These are phyloP conservation scores for Paraphaeosphaeria minitans DNA, from an alignment of 2,329 filamentous ascomycete genomes.

Conservation along the genomic window DNA sequence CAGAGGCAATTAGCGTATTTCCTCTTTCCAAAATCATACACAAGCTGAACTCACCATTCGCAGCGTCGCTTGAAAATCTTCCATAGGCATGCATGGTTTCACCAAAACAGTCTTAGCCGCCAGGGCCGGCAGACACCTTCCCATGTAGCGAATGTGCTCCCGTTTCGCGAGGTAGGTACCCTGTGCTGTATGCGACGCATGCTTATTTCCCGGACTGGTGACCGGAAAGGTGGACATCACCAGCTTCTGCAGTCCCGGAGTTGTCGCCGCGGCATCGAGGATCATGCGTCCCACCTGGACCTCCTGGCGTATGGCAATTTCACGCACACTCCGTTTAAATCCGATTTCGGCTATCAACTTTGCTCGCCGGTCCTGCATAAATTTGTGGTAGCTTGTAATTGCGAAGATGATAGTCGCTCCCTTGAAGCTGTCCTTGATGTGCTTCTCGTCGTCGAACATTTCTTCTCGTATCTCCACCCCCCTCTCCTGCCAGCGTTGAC, in stretches of 20 bases:
- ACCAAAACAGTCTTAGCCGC: background rate
- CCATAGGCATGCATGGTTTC: conserved; percentile 5
- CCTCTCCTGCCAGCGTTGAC: conserved; percentile 17
- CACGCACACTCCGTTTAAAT: background rate
- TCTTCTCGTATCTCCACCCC: conserved; percentile 46
- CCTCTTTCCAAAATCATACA: background rate
- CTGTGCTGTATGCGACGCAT: background rate
- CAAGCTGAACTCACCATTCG: background rate
- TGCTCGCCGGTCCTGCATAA: background rate
- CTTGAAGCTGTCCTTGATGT: conserved; percentile 40
- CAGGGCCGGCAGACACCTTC: background rate
- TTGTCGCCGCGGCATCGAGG: conserved; percentile 1
- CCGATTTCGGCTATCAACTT: background rate
- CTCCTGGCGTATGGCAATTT: background rate
- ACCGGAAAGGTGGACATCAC: conserved; percentile 1
- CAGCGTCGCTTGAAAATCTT: conserved; percentile 4
- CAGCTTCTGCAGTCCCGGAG: background rate
- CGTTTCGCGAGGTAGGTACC: background rate
- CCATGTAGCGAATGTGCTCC: background rate
- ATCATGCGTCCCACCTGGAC: background rate
- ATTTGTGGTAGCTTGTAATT: conserved; percentile 31
- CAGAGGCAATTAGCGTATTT: background rate
- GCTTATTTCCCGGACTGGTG: background rate
- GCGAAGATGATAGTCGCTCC: conserved; percentile 46
- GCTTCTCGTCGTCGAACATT: conserved; percentile 36